Evolutionary conservation across 2,329 filamentous ascomycete genomes (phyloP), one percentile per base, ranked within the genome.

Genomic region (Fusarium sp.): DNA sequence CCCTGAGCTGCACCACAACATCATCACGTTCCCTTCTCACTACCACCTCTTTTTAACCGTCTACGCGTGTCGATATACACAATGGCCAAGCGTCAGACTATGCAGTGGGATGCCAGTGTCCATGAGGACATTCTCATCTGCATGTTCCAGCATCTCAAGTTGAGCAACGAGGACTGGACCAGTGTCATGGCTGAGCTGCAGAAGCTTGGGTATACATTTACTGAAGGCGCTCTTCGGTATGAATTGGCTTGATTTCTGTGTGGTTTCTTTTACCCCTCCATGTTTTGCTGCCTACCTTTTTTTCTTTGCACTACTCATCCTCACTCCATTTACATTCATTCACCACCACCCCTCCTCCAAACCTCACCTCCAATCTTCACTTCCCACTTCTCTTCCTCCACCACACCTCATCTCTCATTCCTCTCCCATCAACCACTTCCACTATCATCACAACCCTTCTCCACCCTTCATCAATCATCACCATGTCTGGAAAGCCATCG

Each of bases 71-170:
- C 23, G 18, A 18, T 14, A 7, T 20, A 36, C 42, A 46, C 11
- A 23, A 80, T 79, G 78, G 62, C 72, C 44, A 67, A 67, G n/a
- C 75, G 77, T 34, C 71, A 76, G 60, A 64, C 72, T 14, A 80
- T 79, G 69, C 78, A 75, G 33, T 86, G 83, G 83, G 79, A 79
- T 27, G 72, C 78, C 5, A 74, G 76, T 8, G 77, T 80, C 16
- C 82, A 85, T 49, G 75, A 82, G 62, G 81, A 82, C 40, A 80
- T 86, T 42, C 77, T 86, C 34, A 61, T 81, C 6, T 79, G 78
- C 27, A 62, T 85, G 23, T 73, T 82, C n/a, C 76, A 79, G 25
- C 74, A 79, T 6, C 67, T 81, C 58, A 79, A 76, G 36, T 77
- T 81, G 2, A 74, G 66, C 2, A 38, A 66, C 0, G 71, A 71